Evolutionary conservation across 2,329 filamentous ascomycete species (phyloP).

Genomic region (Fusarium cicatricum): DNA sequence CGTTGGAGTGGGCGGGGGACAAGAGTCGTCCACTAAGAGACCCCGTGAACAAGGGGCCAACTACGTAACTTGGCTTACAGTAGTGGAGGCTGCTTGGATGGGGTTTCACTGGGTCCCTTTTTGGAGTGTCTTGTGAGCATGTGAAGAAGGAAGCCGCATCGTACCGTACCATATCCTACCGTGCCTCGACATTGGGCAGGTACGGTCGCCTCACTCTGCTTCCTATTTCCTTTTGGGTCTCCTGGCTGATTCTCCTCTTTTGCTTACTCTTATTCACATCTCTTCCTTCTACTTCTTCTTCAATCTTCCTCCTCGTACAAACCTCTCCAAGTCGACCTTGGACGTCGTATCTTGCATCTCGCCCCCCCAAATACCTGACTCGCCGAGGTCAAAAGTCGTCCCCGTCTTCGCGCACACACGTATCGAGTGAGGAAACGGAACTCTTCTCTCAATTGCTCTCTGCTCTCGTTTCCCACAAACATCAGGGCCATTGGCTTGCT

Average conservation of each 20-base stretch:
- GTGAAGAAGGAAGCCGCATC: slow-evolving; percentile 24
- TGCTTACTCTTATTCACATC: slow-evolving; percentile 7
- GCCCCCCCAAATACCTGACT: background rate
- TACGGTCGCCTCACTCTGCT: slow-evolving; percentile 3
- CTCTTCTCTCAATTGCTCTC: background rate
- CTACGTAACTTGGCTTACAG: slow-evolving; percentile 30
- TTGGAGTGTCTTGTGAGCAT: slow-evolving; percentile 35
- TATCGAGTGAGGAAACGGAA: background rate
- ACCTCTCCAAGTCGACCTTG: background rate
- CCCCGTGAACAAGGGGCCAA: slow-evolving; percentile 17
- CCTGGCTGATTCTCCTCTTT: slow-evolving; percentile 9
- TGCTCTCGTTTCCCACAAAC: no score
- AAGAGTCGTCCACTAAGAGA: slow-evolving; percentile 4
- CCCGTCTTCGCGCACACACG: background rate
- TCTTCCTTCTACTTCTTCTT: background rate
- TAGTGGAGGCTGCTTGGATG: background rate
- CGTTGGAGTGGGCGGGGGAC: slow-evolving; percentile 20
- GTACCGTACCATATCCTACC: background rate
- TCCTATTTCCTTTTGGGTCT: slow-evolving; percentile 7
- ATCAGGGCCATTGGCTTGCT: background rate
- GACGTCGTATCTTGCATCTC: background rate
- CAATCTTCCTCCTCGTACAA: background rate
- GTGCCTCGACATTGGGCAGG: background rate
- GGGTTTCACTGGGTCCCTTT: slow-evolving; percentile 15
- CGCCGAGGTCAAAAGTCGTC: background rate